These are phyloP conservation scores for Pseudogymnoascus sp. DNA, from an alignment of 2,329 filamentous ascomycete genomes.

Conservation along the genomic window DNA sequence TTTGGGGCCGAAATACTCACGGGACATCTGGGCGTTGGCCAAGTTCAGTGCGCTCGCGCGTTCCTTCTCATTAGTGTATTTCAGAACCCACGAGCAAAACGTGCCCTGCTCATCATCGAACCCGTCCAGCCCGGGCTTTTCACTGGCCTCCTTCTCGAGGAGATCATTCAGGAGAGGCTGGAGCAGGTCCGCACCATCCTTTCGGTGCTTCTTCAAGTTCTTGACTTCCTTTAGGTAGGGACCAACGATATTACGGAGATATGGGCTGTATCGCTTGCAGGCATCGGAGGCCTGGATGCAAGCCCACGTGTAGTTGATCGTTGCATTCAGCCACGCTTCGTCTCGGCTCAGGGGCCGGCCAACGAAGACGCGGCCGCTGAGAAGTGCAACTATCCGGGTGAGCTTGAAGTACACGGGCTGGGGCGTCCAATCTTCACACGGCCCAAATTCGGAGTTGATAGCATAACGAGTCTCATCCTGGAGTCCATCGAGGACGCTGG, in stretches of 20 bases:
- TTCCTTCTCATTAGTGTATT: constrained; percentile 12
- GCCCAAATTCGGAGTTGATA: constrained; percentile 11
- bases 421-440: constrained; percentile 27
- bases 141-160: neutral
- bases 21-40: constrained; percentile 31
- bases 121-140: neutral
- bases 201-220: constrained; percentile 13
- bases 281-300: constrained; percentile 16
- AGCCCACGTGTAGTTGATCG: constrained; percentile 17
- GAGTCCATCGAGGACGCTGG: constrained; percentile 9
- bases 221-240: constrained; percentile 15
- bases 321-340: constrained; percentile 21
- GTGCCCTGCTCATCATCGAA: constrained; percentile 16
- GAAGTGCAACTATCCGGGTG: constrained; percentile 32
- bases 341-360: constrained; percentile 21
- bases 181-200: constrained; percentile 14
- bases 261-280: constrained; percentile 16
- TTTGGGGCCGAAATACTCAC: neutral
- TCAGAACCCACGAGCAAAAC: constrained; percentile 18
- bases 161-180: constrained; percentile 14
- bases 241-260: constrained; percentile 12
- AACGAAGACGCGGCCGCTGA: constrained; percentile 30
- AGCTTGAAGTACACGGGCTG: constrained; percentile 27
- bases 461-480: constrained; percentile 13
- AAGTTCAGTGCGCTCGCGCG: constrained; percentile 5